Percentiles rank a stretch among this genome's conserved stretches.
Conservation (phyloP, 2,329 filamentous ascomycete species). For the Ascosphaera pollenicola region DNA sequence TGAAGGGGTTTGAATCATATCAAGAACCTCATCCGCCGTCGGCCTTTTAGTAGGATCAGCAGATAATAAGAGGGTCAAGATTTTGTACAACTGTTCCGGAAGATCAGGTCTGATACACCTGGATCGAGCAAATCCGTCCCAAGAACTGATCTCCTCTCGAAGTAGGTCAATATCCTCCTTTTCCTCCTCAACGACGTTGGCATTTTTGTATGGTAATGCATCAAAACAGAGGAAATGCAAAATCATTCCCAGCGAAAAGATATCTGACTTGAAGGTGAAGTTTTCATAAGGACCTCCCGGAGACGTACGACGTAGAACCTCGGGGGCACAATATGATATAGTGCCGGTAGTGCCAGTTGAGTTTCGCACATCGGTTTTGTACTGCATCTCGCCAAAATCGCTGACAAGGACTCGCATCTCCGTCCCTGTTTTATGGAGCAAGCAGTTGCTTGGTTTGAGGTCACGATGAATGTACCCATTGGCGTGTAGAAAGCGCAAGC, state of each 20-base stretch:
- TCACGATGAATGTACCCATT: slow-evolving; percentile 93
- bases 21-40: slow-evolving; percentile 64
- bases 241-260: slow-evolving; percentile 98
- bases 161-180: slow-evolving; percentile 75
- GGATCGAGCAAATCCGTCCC: slow-evolving; percentile 60
- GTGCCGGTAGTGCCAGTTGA: slow-evolving; percentile 90
- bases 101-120: slow-evolving; percentile 56
- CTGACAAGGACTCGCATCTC: slow-evolving; percentile 70
- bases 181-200: slow-evolving; percentile 73
- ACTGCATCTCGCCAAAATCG: slow-evolving; percentile 93
- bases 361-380: slow-evolving; percentile 56
- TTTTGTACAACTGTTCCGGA: slow-evolving; percentile 63
- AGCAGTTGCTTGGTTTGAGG: slow-evolving; percentile 86
- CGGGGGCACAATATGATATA: slow-evolving; percentile 91
- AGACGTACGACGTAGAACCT: slow-evolving; percentile 51
- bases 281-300: slow-evolving; percentile 57
- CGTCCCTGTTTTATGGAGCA: slow-evolving; percentile 55
- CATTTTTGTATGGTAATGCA: slow-evolving; percentile 60
- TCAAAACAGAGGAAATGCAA: slow-evolving; percentile 96
- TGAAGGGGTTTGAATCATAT: slow-evolving; percentile 41
- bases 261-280: slow-evolving; percentile 90
- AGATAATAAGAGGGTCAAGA: slow-evolving; percentile 61
- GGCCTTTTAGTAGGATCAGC: slow-evolving; percentile 57
- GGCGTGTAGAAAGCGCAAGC: slow-evolving; percentile 68
- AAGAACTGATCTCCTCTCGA: slow-evolving; percentile 63